Base-by-base conservation (phyloP, 106 monocot species). In the Apostasia ramifera region DNA sequence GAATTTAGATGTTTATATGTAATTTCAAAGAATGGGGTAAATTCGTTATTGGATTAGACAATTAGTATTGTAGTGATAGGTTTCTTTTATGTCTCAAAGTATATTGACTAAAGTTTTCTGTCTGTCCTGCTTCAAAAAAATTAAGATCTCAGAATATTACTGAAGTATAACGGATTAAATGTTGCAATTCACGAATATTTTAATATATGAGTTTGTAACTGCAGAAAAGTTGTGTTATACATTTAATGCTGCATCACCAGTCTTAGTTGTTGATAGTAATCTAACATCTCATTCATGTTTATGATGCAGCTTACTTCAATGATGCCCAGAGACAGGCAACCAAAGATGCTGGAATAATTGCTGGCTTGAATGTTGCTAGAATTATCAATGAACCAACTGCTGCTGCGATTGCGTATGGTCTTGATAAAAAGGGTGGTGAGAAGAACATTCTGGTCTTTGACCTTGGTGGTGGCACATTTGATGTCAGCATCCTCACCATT, bases 321-420 rank as follows among this genome's bases (percentile, higher is more conserved):
- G 79, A 74, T 70, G 73, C 79, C 56, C 79, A 79, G 64, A 74
- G 79, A 11, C 79, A 70, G 50, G 79, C 73, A 45, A 79, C 79
- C 46, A 74, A 79, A 69, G 79, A 74, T 74, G 73, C 79, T 5
- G 73, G 79, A 15, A 42, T 69, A 2, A 79, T 74, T 53, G 73
- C 79, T 47, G 73, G 73, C 8, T 46, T 70, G 55, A 74, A 79
- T 62, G 73, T 79, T 42, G 72, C 65, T 1, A 77, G 70, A 53
- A 77, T 77, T 58, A 77, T 77, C 57, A 78, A 72, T 14, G 79
- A 79, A 10, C 79, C 79, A 6, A 79, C 79, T 2, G 79, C 73
- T 15, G 79, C 79, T 12, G 79, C 79, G 2, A 79, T 79, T n/a
- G 68, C 79, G 8, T 79, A 79, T 56, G 79, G 79, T 10, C 63